Evolutionary conservation across 2,329 filamentous ascomycete genomes (phyloP).

Genomic region (Teratosphaeria nubilosa): DNA sequence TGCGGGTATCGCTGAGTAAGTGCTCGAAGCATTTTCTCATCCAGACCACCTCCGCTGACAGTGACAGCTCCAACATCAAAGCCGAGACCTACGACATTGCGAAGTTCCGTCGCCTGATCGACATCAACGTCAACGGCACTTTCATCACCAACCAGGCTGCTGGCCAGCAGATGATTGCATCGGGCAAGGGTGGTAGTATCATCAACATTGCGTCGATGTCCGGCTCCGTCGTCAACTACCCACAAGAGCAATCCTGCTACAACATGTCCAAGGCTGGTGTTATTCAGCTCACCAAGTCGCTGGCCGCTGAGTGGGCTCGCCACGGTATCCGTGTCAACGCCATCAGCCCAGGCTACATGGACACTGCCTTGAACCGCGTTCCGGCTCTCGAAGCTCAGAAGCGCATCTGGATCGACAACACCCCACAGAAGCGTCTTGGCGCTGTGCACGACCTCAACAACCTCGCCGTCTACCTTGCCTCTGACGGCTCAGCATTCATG

Average conservation of each 20-base stretch:
- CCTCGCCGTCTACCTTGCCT: constrained; percentile 65
- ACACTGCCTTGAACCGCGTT: constrained; percentile 70
- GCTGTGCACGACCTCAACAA: constrained; percentile 68
- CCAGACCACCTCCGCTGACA: not conserved
- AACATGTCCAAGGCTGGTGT: constrained; percentile 77
- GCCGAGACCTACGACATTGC: constrained; percentile 66
- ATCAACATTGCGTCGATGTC: constrained; percentile 62
- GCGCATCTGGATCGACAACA: constrained; percentile 67
- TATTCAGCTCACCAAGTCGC: constrained; percentile 66
- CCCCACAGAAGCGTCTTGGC: constrained; percentile 63
- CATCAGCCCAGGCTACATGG: constrained; percentile 79
- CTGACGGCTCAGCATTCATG: constrained; percentile 65
- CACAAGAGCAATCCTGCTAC: constrained; percentile 74
- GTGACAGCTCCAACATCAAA: constrained; percentile 62
- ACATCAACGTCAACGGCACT: constrained; percentile 72
- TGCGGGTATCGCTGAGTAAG: constrained; percentile 64
- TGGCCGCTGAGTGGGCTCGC: constrained; percentile 77
- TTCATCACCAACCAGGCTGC: constrained; percentile 61
- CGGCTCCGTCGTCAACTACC: constrained; percentile 35
- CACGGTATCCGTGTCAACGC: constrained; percentile 73
- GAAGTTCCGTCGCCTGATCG: constrained; percentile 68
- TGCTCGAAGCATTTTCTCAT: constrained; percentile 9
- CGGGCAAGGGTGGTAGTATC: constrained; percentile 60
- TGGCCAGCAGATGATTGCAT: constrained; percentile 55
- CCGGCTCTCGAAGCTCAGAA: constrained; percentile 70